These are phyloP conservation scores for Stentor coeruleus DNA, from an alignment of 73 alveolate genomes.

Conservation along the genomic window DNA sequence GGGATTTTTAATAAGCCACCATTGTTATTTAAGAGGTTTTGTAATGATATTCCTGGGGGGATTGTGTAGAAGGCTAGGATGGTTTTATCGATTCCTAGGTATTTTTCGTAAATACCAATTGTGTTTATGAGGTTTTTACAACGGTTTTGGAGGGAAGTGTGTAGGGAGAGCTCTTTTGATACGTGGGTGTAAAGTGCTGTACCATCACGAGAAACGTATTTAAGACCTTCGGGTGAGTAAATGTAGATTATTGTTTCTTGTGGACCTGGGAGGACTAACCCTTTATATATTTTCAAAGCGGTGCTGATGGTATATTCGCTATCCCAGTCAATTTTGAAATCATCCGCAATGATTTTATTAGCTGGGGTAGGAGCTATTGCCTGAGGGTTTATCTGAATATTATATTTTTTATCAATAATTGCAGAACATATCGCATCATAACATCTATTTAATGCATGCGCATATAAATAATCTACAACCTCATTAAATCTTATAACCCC, in stretches of 20 bases:
- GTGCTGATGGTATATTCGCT: background rate
- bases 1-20: constrained; percentile 89
- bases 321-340: background rate
- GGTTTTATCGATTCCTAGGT: background rate
- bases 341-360: background rate
- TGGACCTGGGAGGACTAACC: background rate
- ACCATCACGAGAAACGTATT: constrained; percentile 7
- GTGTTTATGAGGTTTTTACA: background rate
- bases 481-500: background rate
- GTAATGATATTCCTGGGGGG: background rate
- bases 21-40: constrained; percentile 63
- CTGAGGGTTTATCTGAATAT: background rate
- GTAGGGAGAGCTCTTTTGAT: background rate
- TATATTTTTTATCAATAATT: background rate
- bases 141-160: background rate
- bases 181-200: background rate
- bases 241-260: background rate
- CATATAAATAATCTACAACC: background rate
- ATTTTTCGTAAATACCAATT: background rate
- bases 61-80: background rate
- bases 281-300: background rate
- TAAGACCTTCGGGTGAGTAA: constrained; percentile 3
- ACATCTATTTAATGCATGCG: background rate
- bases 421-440: background rate
- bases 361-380: background rate